Base-by-base conservation (phyloP, 768 basidiomycete genomes). In the Lenzites betulinus region DNA sequence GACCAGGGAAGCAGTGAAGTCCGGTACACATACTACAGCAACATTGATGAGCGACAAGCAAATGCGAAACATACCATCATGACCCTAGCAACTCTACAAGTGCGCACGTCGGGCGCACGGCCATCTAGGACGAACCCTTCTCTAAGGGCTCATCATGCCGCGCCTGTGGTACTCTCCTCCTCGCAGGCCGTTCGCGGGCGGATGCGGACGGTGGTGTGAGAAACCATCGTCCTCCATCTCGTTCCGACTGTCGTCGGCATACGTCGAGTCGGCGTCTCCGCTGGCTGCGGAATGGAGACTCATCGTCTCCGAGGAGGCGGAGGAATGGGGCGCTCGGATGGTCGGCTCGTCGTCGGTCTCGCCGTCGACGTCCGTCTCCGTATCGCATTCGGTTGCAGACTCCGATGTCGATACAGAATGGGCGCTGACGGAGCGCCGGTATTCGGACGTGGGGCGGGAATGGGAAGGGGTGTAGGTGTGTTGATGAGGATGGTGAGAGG, bases 341-440 rank as follows among this genome's bases (percentile, higher is more conserved):
- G 89, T 91, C n/a, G 89, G 89, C 70, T 91, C 89, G 61, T 91
- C 89, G 59, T 90, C 89, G 23, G 89, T 90, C 54, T 83, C 85
- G 59, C 79, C 81, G 38, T 82, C 86, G 48, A 82, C 77, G 50
- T 80, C 83, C 1, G 79, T 79, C 63, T 77, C 79, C 36, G 75
- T 73, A 36, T 76, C 77, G 2, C 73, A 70, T 22, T 76, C 73
- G 51, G 71, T 73, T n/a, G 65, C 54, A 58, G 71, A 57, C 58
- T 70, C 67, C 11, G 69, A 65, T 7, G 58, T 42, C 15, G 69
- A 70, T 18, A 57, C 43, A 25, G 66, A 68, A 54, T 54, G 44
- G 2, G 51, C 51, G 43, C 64, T 63, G 26, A 59, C 47, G 15
- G 69, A 66, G 3, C 69, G 60, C 15, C 64, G 56, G 47, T 62